Evolutionary conservation across 2,329 filamentous ascomycete species (phyloP), one percentile per base, ranked within the genome.

Genomic region (Diplocarpon rosae): DNA sequence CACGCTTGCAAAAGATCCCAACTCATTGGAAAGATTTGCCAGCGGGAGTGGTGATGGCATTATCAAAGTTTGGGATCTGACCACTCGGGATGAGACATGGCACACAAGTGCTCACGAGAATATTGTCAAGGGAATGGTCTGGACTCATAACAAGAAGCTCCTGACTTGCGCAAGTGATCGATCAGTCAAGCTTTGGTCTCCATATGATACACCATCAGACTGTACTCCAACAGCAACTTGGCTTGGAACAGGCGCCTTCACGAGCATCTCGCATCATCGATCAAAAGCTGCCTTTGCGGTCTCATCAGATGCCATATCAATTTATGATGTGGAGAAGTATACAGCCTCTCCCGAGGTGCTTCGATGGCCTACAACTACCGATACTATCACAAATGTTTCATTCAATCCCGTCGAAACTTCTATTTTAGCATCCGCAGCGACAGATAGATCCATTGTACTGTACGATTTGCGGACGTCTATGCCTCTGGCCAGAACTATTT

Each of bases 361-460:
- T 12, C 75, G 78, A 50, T 95, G 89, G 87, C 90, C 90, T 4
- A 92, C 84, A 5, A 78, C 82, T 9, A 81, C 85, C 47, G 92
- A 95, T 64, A 96, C 92, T 3, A 92, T 96, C 65, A 94, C 79
- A 35, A 75, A 83, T 11, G 76, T 95, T 46, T 75, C 85, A 34
- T 94, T 96, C 69, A 98, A 96, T 67, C 83, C 93, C 61, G 84
- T 85, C 31, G 92, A 98, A 68, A 95, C 90, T 0, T 93, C 86
- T 0, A 78, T 98, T 35, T 70, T 98, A 27, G 92, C 81, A 7
- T 92, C 87, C 0, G 83, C 83, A 49, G 87, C 85, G 30, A 85
- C 81, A 9, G 92, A 98, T 62, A 78, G 90, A 51, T 85, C 83
- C 24, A 69, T 98, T 48, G 81, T 95, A 34, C 75, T 98, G 49